phyloP scores from a whole-genome alignment of 2,329 filamentous ascomycete species.

The Phyllosticta citriasiana region DNA sequence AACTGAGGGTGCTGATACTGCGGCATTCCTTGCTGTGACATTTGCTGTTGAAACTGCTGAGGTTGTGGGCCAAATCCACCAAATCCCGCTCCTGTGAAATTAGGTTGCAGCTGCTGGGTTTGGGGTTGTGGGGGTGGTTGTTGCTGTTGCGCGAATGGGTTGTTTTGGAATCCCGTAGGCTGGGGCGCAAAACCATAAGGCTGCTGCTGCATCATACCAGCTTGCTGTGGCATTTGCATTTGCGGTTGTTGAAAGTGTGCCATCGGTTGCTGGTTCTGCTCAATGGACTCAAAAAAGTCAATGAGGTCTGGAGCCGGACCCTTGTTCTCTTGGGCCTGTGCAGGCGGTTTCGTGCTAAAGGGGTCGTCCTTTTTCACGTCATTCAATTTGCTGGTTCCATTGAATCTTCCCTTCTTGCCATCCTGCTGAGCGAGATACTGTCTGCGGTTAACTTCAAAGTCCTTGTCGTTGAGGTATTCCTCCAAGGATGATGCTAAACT shows the following conservation, averaged over 20 bases:
- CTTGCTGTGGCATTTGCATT: slow-evolving; percentile 18
- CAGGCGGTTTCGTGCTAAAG: slow-evolving; percentile 27
- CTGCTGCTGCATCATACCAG: slow-evolving; percentile 11
- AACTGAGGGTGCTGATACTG: slow-evolving; percentile 25
- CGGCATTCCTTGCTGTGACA: slow-evolving; percentile 24
- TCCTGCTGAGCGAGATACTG: slow-evolving; percentile 88
- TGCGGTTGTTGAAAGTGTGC: slow-evolving; percentile 22
- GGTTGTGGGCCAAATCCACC: slow-evolving; percentile 68
- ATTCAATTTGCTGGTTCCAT: slow-evolving; percentile 28
- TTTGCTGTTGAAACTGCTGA: slow-evolving; percentile 40
- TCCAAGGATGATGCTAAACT: slow-evolving; percentile 82
- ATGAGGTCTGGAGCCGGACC: slow-evolving; percentile 70
- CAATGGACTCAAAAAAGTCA: slow-evolving; percentile 85
- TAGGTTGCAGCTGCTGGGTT: slow-evolving; percentile 39
- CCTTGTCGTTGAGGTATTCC: slow-evolving; percentile 87
- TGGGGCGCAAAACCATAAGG: slow-evolving; percentile 8
- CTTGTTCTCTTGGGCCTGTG: slow-evolving; percentile 34
- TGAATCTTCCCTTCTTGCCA: slow-evolving; percentile 47
- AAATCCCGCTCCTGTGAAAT: slow-evolving; percentile 68
- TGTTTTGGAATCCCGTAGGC: slow-evolving; percentile 20
- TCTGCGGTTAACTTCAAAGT: slow-evolving; percentile 86
- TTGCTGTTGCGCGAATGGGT: slow-evolving; percentile 31
- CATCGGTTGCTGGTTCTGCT: slow-evolving; percentile 67
- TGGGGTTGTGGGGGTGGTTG: slow-evolving; percentile 13
- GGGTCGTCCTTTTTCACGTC: slow-evolving; percentile 20